phyloP scores from a whole-genome alignment of 495 filamentous ascomycete species.

The Penicillium salamii region DNA sequence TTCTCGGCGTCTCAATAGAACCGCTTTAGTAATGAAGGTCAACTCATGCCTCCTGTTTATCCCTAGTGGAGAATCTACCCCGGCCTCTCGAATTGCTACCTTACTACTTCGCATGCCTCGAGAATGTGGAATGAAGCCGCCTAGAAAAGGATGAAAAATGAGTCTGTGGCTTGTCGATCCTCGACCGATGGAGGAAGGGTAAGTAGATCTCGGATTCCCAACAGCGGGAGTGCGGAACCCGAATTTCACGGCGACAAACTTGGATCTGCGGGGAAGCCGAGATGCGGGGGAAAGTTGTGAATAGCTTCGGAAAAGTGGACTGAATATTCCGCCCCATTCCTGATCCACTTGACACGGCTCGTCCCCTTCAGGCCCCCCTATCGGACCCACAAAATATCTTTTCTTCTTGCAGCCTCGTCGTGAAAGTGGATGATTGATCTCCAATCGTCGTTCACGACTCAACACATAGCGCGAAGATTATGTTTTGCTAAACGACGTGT shows the following conservation, averaged over 20 bases:
- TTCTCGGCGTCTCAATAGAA: slow-evolving; percentile 26
- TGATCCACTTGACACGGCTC: not conserved
- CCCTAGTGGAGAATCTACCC: not conserved
- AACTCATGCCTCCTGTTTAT: not conserved
- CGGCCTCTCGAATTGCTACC: too few species aligned
- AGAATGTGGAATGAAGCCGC: not conserved
- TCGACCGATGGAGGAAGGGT: not conserved
- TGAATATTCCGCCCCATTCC: not conserved
- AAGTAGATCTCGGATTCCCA: not conserved
- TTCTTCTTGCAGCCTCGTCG: not conserved
- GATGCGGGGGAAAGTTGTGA: not conserved
- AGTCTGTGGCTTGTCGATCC: too few species aligned
- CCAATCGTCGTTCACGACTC: not conserved
- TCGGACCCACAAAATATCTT: not conserved
- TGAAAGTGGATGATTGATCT: not conserved
- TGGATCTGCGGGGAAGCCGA: not conserved
- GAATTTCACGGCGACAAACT: not conserved
- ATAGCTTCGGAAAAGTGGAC: not conserved
- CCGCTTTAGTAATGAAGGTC: too few species aligned
- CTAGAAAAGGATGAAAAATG: not conserved
- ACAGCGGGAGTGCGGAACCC: not conserved
- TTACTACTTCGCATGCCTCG: too few species aligned
- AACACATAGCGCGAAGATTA: not conserved
- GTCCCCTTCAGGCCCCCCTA: not conserved
- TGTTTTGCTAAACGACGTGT: not conserved